phyloP scores from a whole-genome alignment of 2,329 filamentous ascomycete species.

The Blumeria graminis region DNA sequence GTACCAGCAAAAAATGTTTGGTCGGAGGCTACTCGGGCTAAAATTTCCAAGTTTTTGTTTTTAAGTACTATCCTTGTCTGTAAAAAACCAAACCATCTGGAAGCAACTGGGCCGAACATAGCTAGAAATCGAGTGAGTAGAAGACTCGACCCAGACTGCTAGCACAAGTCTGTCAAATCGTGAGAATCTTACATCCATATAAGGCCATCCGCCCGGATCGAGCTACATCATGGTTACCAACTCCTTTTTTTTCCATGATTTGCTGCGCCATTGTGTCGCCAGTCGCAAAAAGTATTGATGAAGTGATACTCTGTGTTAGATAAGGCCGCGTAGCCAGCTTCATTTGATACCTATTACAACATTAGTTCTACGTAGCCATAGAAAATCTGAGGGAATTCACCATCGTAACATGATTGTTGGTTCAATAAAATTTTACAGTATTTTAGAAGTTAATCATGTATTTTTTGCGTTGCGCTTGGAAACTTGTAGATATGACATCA shows the following conservation, averaged over 20 bases:
- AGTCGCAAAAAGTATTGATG: slow-evolving; percentile 73
- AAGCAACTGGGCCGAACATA: slow-evolving; percentile 47
- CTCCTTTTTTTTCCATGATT: slow-evolving; percentile 56
- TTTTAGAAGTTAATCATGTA: no score
- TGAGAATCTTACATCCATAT: slow-evolving; percentile 38
- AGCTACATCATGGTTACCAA: slow-evolving; percentile 47
- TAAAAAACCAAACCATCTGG: slow-evolving; percentile 45
- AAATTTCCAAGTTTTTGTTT: slow-evolving; percentile 32
- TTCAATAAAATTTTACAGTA: no score
- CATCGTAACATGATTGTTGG: slow-evolving; percentile 12
- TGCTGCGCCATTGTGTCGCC: slow-evolving; percentile 86
- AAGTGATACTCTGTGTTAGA: slow-evolving; percentile 76
- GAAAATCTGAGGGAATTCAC: slow-evolving; percentile 6
- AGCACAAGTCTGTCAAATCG: not conserved
- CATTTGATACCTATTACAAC: slow-evolving; percentile 50
- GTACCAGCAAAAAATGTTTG: slow-evolving; percentile 40
- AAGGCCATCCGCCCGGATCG: slow-evolving; percentile 57
- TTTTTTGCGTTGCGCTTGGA: no score
- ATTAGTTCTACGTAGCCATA: slow-evolving; percentile 4
- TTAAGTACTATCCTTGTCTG: slow-evolving; percentile 33
- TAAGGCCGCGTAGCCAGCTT: slow-evolving; percentile 60
- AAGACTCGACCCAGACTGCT: not conserved
- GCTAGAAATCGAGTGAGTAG: slow-evolving; percentile 16
- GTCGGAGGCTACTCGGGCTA: slow-evolving; percentile 37
- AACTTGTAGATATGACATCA: no score